phyloP scores from a whole-genome alignment of 75 land plant genomes.

The Gnetum montanum region DNA sequence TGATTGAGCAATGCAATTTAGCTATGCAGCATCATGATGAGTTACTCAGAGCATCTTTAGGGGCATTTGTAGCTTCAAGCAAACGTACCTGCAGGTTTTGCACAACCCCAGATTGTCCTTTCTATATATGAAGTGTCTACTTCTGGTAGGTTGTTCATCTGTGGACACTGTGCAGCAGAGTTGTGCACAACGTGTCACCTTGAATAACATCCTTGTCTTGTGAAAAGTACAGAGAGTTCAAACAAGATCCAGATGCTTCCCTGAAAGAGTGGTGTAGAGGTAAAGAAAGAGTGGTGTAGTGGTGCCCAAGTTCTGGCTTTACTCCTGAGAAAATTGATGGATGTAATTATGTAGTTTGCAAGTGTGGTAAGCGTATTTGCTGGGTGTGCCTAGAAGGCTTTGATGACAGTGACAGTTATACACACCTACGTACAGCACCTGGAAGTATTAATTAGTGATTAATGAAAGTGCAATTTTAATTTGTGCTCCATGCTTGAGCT shows the following conservation, averaged over 20 bases:
- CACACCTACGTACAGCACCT: slow-evolving; percentile 41
- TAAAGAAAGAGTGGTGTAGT: slow-evolving; percentile 59
- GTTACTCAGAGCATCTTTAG: slow-evolving; percentile 59
- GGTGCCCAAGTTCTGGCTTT: slow-evolving; percentile 48
- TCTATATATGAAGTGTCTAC: slow-evolving; percentile 39
- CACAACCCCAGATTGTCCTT: slow-evolving; percentile 82
- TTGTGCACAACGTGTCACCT: slow-evolving; percentile 64
- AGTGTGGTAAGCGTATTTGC: slow-evolving; percentile 63
- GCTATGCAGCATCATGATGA: slow-evolving; percentile 52
- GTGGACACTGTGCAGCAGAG: slow-evolving; percentile 55
- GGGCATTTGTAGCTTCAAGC: slow-evolving; percentile 56
- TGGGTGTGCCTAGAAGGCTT: slow-evolving; percentile 61
- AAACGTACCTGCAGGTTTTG: slow-evolving; percentile 54
- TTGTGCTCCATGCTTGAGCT: no score
- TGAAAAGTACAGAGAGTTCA: slow-evolving; percentile 52
- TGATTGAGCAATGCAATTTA: slow-evolving; percentile 58
- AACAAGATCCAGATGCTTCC: slow-evolving; percentile 66
- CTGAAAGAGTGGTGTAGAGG: slow-evolving; percentile 59
- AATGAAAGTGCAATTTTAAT: no score
- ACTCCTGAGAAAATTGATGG: slow-evolving; percentile 76
- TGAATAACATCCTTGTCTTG: slow-evolving; percentile 70
- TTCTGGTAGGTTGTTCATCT: slow-evolving; percentile 28
- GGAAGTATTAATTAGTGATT: no score
- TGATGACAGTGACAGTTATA: slow-evolving; percentile 44
- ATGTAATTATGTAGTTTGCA: slow-evolving; percentile 66